A percentile compares a stretch with the other conserved stretches of the same genome.
These are phyloP conservation scores for Corylus americana DNA, from an alignment of 306 rosid genomes.

Conservation along the genomic window DNA sequence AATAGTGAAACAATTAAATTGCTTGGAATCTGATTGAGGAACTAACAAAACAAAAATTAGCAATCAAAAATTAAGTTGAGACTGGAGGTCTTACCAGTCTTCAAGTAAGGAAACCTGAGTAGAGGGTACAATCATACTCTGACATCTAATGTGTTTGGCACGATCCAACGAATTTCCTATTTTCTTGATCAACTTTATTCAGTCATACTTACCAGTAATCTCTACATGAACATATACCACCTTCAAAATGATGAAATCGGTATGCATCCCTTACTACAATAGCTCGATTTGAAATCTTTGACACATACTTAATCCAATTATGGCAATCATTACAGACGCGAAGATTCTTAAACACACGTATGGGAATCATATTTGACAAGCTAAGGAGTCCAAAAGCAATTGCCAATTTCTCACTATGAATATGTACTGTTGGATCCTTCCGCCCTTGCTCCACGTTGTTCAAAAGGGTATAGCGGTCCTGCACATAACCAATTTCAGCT, in stretches of 20 bases:
- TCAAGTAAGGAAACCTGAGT: background rate
- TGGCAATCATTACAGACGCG: conserved; percentile 90
- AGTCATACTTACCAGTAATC: conserved; percentile 68
- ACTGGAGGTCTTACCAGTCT: background rate
- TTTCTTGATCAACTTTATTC: conserved; percentile 15
- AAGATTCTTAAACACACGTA: conserved; percentile 74
- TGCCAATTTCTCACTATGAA: conserved; percentile 87
- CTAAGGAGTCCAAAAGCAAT: conserved; percentile 76
- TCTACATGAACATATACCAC: conserved; percentile 68
- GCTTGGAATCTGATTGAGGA: background rate
- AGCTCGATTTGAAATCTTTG: conserved; percentile 53
- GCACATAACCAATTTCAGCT: conserved; percentile 59
- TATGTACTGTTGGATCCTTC: conserved; percentile 44
- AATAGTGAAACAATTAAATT: background rate
- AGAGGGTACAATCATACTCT: background rate
- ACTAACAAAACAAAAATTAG: background rate
- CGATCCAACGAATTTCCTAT: conserved; percentile 13
- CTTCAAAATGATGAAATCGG: conserved; percentile 87
- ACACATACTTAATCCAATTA: conserved; percentile 74
- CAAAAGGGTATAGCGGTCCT: conserved; percentile 49
- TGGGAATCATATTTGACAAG: conserved; percentile 48
- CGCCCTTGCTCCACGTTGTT: conserved; percentile 58
- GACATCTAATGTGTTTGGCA: conserved; percentile 9
- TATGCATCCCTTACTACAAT: conserved; percentile 76
- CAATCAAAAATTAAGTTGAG: background rate